phyloP scores from a whole-genome alignment of 495 filamentous ascomycete species.

The Xylaria venustula region DNA sequence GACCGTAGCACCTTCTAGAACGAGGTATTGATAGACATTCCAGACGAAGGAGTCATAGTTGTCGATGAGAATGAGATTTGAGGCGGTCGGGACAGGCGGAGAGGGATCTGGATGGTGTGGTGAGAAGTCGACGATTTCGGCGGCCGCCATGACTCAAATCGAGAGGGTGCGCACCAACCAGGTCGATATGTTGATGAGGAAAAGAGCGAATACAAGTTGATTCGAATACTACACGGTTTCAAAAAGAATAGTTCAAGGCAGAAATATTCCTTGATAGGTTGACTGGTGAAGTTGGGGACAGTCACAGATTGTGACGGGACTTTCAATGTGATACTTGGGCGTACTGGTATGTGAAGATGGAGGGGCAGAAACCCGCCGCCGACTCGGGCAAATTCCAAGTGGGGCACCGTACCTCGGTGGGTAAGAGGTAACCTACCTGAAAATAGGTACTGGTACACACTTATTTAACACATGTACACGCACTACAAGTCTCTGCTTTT shows the following conservation, averaged over 20 bases:
- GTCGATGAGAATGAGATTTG: conserved; percentile 93
- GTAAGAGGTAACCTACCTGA: too few relatives aligned
- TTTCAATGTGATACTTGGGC: too few relatives aligned
- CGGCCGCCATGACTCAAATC: conserved; percentile 39
- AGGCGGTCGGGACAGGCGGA: conserved; percentile 67
- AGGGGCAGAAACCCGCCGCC: not conserved
- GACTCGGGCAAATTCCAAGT: conserved; percentile 11
- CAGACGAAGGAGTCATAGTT: conserved; percentile 99
- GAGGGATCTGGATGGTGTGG: conserved; percentile 74
- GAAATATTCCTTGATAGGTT: not conserved
- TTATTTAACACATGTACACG: too few relatives aligned
- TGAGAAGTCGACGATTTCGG: conserved; percentile 77
- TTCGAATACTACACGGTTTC: too few relatives aligned
- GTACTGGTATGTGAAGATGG: not conserved
- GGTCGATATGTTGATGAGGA: too few relatives aligned
- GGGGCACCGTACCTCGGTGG: too few relatives aligned
- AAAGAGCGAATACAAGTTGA: too few relatives aligned
- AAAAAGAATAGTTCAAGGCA: not conserved
- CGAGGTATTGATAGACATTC: conserved; percentile 98
- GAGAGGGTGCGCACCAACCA: too few relatives aligned
- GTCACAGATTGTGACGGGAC: too few relatives aligned
- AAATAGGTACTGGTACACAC: too few relatives aligned
- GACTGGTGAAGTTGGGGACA: not conserved
- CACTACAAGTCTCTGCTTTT: too few relatives aligned
- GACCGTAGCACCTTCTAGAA: conserved; percentile 87